Evolutionary conservation across 495 filamentous ascomycete species (phyloP), one percentile per base, ranked within the genome.

Genomic region (Penicillium coffeae): DNA sequence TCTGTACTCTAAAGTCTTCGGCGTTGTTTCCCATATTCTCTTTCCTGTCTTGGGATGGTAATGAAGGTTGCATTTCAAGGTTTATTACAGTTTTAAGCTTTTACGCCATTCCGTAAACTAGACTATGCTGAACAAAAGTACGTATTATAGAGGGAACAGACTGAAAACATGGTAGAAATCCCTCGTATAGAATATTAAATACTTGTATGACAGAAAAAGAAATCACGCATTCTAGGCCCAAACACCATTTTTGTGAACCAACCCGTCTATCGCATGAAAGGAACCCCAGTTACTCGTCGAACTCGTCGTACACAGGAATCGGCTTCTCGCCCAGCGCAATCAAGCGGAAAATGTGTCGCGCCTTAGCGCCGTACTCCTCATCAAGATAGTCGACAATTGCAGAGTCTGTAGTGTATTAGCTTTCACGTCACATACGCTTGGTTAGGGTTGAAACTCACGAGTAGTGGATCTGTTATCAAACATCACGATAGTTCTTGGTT

Each of bases 401-500:
- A 1, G 76, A 76, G 50, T 79, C 76, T 78, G 42, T 9, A 47
- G 21, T 19, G 14, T 33, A 16, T 35, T 34, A 56, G 52, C 14
- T 21, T n/a, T n/a, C n/a, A n/a, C n/a, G n/a, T n/a, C n/a, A n/a
- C n/a, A n/a, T n/a, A n/a, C n/a, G n/a, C n/a, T n/a, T n/a, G n/a
- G n/a, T n/a, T n/a, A n/a, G 15, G 40, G 36, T 2, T 21, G 8
- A 45, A 33, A 72, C 78, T 61, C 70, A 82, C 79, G 79, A 42
- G 76, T 71, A 4, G 77, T 80, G 25, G 66, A 70, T 25, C 79
- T 73, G 50, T 81, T 81, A 65, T 95, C 90, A 83, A 90, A 95
- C 9, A 95, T 85, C 8, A 95, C 87, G 19, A 95, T 90, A 2
- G 88, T 93, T 32, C 80, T 79, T 9, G 82, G 78, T 53, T 86